A percentile compares a stretch with the other conserved stretches of the same genome.
These are phyloP conservation scores for Backusella luteola DNA, from an alignment of 192 early-diverging fungal genomes.

Conservation along the genomic window DNA sequence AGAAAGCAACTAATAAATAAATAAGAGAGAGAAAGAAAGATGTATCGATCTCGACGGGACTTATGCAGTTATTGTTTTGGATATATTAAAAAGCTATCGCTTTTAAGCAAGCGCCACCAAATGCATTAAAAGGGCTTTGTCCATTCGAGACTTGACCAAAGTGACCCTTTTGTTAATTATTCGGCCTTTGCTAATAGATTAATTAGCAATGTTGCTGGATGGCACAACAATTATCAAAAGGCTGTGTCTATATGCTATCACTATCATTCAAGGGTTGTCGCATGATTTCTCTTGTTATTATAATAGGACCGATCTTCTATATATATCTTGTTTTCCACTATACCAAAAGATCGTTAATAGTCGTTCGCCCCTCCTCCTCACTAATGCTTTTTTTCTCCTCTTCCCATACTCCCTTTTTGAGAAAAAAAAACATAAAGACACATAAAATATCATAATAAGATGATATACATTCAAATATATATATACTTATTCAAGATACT, in stretches of 20 bases:
- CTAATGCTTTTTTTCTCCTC: background rate
- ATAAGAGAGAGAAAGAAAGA: background rate
- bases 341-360: background rate
- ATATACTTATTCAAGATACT: too few relatives aligned
- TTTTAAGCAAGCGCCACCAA: conserved; percentile 5
- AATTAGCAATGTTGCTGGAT: conserved; percentile 22
- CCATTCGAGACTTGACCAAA: conserved; percentile 12
- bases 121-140: conserved; percentile 4
- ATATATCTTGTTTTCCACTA: background rate
- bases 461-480: background rate
- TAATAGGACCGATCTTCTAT: background rate
- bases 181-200: conserved; percentile 7
- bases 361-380: background rate
- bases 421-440: background rate
- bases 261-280: background rate
- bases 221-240: conserved; percentile 2
- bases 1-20: background rate
- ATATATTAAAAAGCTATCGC: conserved; percentile 17
- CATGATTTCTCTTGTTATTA: background rate
- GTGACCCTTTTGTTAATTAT: conserved; percentile 9
- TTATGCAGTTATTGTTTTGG: conserved; percentile 12
- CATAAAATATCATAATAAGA: background rate
- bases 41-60: conserved; percentile 13
- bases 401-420: background rate
- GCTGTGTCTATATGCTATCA: background rate